A percentile compares a stretch with the other conserved stretches of the same genome.
These are phyloP conservation scores for Eucalyptus cloeziana DNA, from an alignment of 345 rosid species.

Conservation along the genomic window DNA sequence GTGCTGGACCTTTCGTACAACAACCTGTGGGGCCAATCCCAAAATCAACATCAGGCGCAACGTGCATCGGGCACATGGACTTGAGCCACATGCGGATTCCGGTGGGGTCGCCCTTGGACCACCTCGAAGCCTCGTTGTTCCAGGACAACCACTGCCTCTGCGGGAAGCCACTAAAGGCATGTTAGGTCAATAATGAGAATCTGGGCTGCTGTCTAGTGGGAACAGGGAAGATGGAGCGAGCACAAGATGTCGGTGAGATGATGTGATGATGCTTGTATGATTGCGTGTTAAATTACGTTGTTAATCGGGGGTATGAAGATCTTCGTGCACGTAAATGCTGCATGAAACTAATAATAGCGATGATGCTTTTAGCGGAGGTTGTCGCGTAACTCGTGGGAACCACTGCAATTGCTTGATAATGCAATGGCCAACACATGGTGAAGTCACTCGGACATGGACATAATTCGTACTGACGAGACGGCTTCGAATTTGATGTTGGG, in stretches of 20 bases:
- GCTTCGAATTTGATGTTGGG: neutral
- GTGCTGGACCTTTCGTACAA: conserved; percentile 29
- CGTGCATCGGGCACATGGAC: conserved; percentile 33
- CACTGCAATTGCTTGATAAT: neutral
- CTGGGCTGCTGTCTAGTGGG: neutral
- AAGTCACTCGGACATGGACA: neutral
- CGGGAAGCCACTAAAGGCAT: conserved; percentile 26
- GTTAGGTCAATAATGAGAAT: neutral
- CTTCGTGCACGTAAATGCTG: neutral
- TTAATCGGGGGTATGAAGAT: neutral
- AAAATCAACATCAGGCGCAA: conserved; percentile 4
- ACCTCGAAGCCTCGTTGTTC: conserved; percentile 31
- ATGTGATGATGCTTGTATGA: neutral
- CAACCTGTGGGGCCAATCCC: conserved; percentile 16
- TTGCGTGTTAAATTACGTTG: neutral
- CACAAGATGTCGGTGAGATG: neutral
- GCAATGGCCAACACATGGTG: neutral
- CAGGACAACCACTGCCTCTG: conserved; percentile 24
- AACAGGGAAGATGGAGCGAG: neutral
- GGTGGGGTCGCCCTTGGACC: conserved; percentile 21
- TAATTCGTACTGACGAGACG: neutral
- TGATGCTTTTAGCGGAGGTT: neutral
- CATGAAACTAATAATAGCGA: neutral
- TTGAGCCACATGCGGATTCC: conserved; percentile 31
- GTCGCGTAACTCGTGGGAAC: neutral